These are phyloP conservation scores for Chlorella variabilis DNA, from an alignment of 163 green algal species.

Conservation along the genomic window DNA sequence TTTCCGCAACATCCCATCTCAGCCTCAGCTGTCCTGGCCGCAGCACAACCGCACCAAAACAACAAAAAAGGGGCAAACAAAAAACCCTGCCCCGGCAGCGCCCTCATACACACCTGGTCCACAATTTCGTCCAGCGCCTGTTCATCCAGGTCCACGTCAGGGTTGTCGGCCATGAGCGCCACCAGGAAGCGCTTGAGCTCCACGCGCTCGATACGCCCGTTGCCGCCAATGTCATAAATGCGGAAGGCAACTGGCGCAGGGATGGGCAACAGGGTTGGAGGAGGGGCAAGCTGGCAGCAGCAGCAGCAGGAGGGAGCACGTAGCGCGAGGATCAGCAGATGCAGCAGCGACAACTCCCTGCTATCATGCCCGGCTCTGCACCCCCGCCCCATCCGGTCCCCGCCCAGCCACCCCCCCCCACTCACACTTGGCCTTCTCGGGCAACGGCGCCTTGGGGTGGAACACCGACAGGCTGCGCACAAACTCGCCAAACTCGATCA, in stretches of 20 bases:
- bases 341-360: background rate
- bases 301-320: background rate
- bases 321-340: background rate
- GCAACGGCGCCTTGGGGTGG: conserved; percentile 60
- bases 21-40: too few relatives aligned
- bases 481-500: conserved; percentile 80
- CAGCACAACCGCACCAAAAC: too few relatives aligned
- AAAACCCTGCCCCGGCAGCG: too few relatives aligned
- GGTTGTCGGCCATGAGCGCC: conserved; percentile 70
- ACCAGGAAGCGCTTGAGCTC: conserved; percentile 74
- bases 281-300: background rate
- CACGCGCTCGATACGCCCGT: conserved; percentile 56
- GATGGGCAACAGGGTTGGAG: background rate
- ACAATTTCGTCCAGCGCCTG: conserved; percentile 65
- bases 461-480: conserved; percentile 63
- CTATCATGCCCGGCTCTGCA: background rate
- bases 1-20: too few relatives aligned
- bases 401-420: too few relatives aligned
- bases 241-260: conserved; percentile 63
- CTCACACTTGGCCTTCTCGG: conserved; percentile 71
- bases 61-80: too few relatives aligned
- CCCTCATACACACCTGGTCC: conserved; percentile 62
- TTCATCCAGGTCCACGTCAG: conserved; percentile 66
- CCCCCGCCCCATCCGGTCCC: background rate
- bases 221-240: conserved; percentile 68